Conservation (phyloP, 805 yeast species). For the Lipomyces chichibuensis region DNA sequence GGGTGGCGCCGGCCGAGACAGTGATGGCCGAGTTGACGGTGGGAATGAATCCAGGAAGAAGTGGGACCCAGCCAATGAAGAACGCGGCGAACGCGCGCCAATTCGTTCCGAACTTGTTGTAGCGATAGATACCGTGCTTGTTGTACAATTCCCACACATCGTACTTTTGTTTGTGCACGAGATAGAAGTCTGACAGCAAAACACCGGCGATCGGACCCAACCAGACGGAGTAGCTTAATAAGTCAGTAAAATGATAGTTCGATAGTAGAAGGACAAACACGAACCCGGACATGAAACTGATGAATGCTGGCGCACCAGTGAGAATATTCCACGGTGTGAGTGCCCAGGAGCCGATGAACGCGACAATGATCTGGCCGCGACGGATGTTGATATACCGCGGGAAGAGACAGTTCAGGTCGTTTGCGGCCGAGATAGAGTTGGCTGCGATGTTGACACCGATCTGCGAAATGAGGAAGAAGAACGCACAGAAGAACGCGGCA, state of each 20-base stretch:
- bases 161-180: constrained; percentile 49
- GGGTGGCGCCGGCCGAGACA: constrained; percentile 11
- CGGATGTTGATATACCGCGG: constrained; percentile 61
- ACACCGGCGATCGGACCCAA: constrained; percentile 83
- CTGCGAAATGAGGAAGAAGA: constrained; percentile 65
- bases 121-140: constrained; percentile 49
- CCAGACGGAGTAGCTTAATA: constrained; percentile 83
- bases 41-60: constrained; percentile 32
- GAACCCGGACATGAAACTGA: constrained; percentile 77
- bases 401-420: constrained; percentile 44
- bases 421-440: constrained; percentile 49
- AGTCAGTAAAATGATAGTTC: too few relatives aligned
- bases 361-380: constrained; percentile 70
- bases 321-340: constrained; percentile 81
- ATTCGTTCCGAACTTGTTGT: constrained; percentile 49
- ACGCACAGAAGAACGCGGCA: constrained; percentile 28
- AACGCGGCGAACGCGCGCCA: constrained; percentile 50
- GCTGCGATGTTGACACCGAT: constrained; percentile 70
- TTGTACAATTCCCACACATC: constrained; percentile 51
- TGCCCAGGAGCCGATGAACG: constrained; percentile 66
- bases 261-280: too few relatives aligned
- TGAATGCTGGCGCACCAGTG: constrained; percentile 69
- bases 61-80: constrained; percentile 40
- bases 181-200: constrained; percentile 49
- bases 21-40: constrained; percentile 17